phyloP scores from a whole-genome alignment of 768 basidiomycete genomes.

The Podaxis sp. region DNA sequence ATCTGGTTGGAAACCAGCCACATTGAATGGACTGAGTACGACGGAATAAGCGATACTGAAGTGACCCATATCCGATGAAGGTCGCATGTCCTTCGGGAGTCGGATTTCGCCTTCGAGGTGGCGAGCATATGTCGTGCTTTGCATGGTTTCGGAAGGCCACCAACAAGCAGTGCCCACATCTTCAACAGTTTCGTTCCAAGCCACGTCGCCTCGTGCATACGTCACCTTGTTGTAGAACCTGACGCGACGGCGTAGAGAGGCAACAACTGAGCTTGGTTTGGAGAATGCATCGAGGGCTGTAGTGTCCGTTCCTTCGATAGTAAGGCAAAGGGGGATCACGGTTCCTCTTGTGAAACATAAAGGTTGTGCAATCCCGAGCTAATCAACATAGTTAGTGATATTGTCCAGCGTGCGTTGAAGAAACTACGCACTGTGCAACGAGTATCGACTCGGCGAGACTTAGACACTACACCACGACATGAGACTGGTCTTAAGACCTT shows the following conservation, averaged over 20 bases:
- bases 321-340: constrained; percentile 45
- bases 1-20: constrained; percentile 37
- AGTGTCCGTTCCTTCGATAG: constrained; percentile 38
- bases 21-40: constrained; percentile 45
- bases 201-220: constrained; percentile 35
- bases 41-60: constrained; percentile 53
- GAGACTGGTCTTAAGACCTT: constrained; percentile 40
- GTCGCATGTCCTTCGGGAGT: constrained; percentile 50
- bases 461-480: constrained; percentile 41
- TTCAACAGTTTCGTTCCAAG: constrained; percentile 46
- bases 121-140: constrained; percentile 32
- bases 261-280: constrained; percentile 36
- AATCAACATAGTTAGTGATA: neutral
- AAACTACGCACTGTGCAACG: constrained; percentile 33
- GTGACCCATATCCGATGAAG: constrained; percentile 48
- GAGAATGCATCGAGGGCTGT: constrained; percentile 43
- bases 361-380: constrained; percentile 24
- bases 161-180: constrained; percentile 45
- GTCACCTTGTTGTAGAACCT: constrained; percentile 41
- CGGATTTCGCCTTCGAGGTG: constrained; percentile 53
- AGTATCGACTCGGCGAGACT: constrained; percentile 37
- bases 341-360: constrained; percentile 51
- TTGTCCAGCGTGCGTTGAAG: neutral
- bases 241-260: constrained; percentile 41
- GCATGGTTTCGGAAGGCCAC: constrained; percentile 42